phyloP scores from a whole-genome alignment of 352 stramenopile genomes.

The Phytopythium ostracodes region DNA sequence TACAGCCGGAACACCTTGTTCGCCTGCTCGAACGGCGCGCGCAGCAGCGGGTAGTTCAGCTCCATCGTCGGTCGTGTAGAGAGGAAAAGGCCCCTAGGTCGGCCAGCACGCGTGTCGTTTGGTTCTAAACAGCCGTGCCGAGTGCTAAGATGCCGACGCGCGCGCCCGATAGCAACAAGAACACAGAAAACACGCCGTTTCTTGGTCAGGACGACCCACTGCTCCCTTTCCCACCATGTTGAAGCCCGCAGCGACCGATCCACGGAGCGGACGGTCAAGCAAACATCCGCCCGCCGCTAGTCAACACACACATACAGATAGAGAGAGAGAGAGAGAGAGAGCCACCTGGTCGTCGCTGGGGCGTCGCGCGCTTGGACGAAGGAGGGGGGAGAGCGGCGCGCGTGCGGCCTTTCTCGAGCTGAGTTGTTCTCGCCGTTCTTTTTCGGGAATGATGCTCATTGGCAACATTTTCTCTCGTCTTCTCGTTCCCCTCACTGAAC shows the following conservation, averaged over 20 bases:
- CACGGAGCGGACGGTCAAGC: not conserved
- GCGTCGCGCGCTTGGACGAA: not conserved
- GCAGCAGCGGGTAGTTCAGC: slow-evolving; percentile 64
- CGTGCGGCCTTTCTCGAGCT: not conserved
- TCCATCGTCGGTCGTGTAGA: slow-evolving; percentile 29
- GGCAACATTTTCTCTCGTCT: slow-evolving; percentile 1
- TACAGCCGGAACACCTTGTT: slow-evolving; percentile 79
- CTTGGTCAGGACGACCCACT: not conserved
- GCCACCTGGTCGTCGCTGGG: not conserved
- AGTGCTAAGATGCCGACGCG: not conserved
- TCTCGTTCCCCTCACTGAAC: too few relatives aligned
- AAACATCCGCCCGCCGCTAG: not conserved
- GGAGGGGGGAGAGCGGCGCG: not conserved
- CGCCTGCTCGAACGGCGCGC: slow-evolving; percentile 67
- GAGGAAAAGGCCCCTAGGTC: too few relatives aligned
- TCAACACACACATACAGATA: not conserved
- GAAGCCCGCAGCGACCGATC: not conserved
- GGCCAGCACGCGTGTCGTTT: not conserved
- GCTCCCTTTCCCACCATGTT: not conserved
- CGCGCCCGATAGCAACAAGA: not conserved
- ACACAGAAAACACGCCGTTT: not conserved
- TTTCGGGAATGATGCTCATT: slow-evolving; percentile 7
- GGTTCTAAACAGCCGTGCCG: not conserved
- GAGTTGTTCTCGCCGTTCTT: not conserved
- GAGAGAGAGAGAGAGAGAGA: not conserved